Conservation (phyloP, 2,329 filamentous ascomycete species). For the Colletotrichum sp. region DNA sequence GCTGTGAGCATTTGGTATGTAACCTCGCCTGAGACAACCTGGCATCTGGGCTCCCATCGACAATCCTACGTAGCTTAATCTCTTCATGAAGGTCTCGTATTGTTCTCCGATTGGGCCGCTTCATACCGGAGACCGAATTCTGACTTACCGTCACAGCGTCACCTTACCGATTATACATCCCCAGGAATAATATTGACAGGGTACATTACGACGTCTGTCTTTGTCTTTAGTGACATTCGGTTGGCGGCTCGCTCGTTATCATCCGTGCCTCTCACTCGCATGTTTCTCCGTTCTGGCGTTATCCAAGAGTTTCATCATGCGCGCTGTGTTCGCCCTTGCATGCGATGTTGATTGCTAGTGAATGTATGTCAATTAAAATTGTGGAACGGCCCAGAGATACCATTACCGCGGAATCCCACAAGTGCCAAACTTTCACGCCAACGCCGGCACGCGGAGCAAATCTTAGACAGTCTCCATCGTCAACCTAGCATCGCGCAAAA, state of each 20-base stretch:
- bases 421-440: background rate
- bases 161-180: background rate
- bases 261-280: background rate
- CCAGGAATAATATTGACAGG: background rate
- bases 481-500: background rate
- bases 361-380: background rate
- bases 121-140: background rate
- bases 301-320: background rate
- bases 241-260: background rate
- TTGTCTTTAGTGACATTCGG: background rate
- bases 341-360: background rate
- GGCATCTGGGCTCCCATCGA: background rate
- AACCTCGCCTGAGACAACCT: background rate
- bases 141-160: background rate
- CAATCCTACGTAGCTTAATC: background rate
- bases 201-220: background rate
- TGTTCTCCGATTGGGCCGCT: background rate
- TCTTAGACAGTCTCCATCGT: background rate
- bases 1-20: background rate
- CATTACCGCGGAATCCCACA: background rate
- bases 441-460: constrained; percentile 11
- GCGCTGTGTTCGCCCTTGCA: background rate
- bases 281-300: background rate
- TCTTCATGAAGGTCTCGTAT: background rate
- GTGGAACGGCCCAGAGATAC: background rate